phyloP scores from a whole-genome alignment of 305 asterid genomes.

The Solanum hybrid region DNA sequence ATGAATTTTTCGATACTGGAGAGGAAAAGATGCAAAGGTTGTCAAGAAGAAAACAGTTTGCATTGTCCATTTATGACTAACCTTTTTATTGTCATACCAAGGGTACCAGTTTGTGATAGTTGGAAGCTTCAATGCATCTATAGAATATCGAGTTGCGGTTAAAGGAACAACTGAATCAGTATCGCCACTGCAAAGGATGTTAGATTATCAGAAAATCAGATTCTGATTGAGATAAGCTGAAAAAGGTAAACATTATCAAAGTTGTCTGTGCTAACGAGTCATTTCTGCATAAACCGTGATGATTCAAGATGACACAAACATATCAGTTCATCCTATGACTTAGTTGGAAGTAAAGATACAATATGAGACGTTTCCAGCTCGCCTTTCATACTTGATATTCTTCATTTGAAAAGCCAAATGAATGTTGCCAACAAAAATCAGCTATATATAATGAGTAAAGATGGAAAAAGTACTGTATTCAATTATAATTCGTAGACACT shows the following conservation, averaged over 20 bases:
- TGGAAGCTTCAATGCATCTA: constrained; percentile 82
- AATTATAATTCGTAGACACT: not conserved
- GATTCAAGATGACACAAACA: not conserved
- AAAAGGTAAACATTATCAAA: not conserved
- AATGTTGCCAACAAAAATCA: not conserved
- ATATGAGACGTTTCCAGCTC: not conserved
- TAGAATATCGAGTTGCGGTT: constrained; percentile 89
- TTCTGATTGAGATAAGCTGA: not conserved
- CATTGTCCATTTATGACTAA: constrained; percentile 16
- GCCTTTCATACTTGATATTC: not conserved
- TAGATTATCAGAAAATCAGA: not conserved
- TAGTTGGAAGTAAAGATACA: not conserved
- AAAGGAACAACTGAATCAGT: constrained; percentile 90
- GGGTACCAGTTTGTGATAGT: constrained; percentile 72
- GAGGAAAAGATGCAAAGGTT: not conserved
- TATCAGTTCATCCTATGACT: not conserved
- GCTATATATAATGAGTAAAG: not conserved
- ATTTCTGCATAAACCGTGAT: not conserved
- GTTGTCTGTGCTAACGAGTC: not conserved
- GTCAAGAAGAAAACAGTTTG: not conserved
- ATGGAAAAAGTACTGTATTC: not conserved
- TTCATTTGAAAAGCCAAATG: not conserved
- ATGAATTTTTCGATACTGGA: not conserved
- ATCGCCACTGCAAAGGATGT: constrained; percentile 59
- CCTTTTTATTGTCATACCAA: constrained; percentile 81